Evolutionary conservation across 202 grass and related monocot genomes (phyloP).

Genomic region (Saccharum hybrid): DNA sequence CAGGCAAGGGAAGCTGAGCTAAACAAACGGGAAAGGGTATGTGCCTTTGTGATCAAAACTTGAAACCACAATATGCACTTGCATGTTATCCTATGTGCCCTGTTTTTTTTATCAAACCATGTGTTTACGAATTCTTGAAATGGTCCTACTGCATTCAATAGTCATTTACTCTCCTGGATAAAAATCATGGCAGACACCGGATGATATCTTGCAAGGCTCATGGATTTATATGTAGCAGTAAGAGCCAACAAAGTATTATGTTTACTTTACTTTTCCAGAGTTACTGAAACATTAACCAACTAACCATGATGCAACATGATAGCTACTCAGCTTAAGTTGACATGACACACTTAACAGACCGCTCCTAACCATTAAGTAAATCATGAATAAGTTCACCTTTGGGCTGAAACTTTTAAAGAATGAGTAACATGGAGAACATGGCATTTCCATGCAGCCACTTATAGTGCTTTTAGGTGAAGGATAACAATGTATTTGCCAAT

Average conservation of each 20-base stretch:
- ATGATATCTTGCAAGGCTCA: too few relatives aligned
- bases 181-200: too few relatives aligned
- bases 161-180: too few relatives aligned
- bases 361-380: constrained; percentile 1
- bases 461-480: constrained; percentile 21
- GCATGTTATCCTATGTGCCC: too few relatives aligned
- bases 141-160: too few relatives aligned
- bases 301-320: neutral
- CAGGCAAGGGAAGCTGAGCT: too few relatives aligned
- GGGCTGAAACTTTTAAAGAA: constrained; percentile 28
- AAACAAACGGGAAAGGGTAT: too few relatives aligned
- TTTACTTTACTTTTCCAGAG: neutral
- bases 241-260: neutral
- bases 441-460: constrained; percentile 8
- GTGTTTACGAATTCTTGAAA: too few relatives aligned
- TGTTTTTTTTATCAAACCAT: too few relatives aligned
- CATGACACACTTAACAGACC: constrained; percentile 16
- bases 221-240: neutral
- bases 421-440: constrained; percentile 19
- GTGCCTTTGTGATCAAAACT: too few relatives aligned
- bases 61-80: too few relatives aligned
- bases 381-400: constrained; percentile 5
- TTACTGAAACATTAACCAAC: constrained; percentile 18
- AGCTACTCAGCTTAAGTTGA: constrained; percentile 1
- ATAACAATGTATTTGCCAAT: neutral